A percentile compares a stretch with the other conserved stretches of the same genome.
Evolutionary conservation across 2,329 filamentous ascomycete genomes (phyloP).

Genomic region (Venturia oleaginea): DNA sequence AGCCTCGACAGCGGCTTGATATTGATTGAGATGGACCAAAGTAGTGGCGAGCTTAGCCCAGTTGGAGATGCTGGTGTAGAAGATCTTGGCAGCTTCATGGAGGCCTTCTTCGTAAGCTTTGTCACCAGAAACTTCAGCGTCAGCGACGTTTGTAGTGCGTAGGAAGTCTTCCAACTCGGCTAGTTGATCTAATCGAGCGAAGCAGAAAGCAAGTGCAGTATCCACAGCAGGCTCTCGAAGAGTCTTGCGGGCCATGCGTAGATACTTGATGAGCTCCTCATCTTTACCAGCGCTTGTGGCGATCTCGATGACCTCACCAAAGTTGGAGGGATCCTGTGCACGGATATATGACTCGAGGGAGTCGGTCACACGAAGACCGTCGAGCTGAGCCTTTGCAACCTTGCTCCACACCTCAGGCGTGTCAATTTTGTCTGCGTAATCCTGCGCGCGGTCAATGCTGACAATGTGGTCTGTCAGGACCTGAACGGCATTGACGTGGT

Average conservation of each 20-base stretch:
- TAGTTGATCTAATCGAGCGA: constrained; percentile 83
- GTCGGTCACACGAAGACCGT: constrained; percentile 86
- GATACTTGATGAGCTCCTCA: constrained; percentile 90
- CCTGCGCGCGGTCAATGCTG: constrained; percentile 93
- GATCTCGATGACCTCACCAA: constrained; percentile 91
- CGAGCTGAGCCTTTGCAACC: constrained; percentile 94
- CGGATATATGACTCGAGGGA: constrained; percentile 96
- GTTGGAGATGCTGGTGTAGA: constrained; percentile 97
- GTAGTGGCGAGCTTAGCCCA: constrained; percentile 99
- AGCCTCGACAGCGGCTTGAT: constrained; percentile 95
- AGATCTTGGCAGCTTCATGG: constrained; percentile 96
- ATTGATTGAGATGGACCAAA: constrained; percentile 91
- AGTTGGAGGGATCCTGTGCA: constrained; percentile 85
- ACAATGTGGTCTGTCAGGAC: constrained; percentile 95
- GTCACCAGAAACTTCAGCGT: constrained; percentile 94
- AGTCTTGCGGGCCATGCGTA: constrained; percentile 96
- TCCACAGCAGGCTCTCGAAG: constrained; percentile 89
- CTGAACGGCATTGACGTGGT: constrained; percentile 76
- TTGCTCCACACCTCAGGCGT: constrained; percentile 95
- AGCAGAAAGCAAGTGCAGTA: constrained; percentile 88
- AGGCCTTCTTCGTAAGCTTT: constrained; percentile 93
- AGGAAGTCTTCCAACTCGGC: constrained; percentile 94
- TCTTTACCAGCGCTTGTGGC: constrained; percentile 94
- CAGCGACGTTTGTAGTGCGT: constrained; percentile 83
- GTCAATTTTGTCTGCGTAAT: constrained; percentile 91